A percentile compares a stretch with the other conserved stretches of the same genome.
These are phyloP conservation scores for Yamadazyma triangularis DNA, from an alignment of 1,139 yeast genomes.

Conservation along the genomic window DNA sequence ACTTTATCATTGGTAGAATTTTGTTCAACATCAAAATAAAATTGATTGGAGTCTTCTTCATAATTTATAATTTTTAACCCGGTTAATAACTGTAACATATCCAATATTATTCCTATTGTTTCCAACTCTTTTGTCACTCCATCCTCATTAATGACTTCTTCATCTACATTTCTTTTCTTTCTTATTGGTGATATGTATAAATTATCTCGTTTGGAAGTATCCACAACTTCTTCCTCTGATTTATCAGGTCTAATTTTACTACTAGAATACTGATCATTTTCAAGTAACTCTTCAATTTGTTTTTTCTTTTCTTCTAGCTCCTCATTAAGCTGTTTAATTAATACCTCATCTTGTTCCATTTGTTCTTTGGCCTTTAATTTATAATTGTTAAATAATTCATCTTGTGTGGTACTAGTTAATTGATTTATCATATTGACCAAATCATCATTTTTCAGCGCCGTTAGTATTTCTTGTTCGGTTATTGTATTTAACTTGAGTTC, in stretches of 20 bases:
- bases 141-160: constrained; percentile 24
- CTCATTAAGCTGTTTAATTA: constrained; percentile 22
- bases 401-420: constrained; percentile 33
- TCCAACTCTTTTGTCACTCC: constrained; percentile 40
- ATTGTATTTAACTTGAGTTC: constrained; percentile 11
- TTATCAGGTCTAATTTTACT: constrained; percentile 1
- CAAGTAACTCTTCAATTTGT: constrained; percentile 18
- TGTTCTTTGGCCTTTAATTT: constrained; percentile 24
- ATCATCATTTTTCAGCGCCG: constrained; percentile 22
- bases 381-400: constrained; percentile 27
- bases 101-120: constrained; percentile 47
- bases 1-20: constrained; percentile 29
- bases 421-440: constrained; percentile 29
- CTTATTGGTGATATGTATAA: constrained; percentile 31
- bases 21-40: constrained; percentile 52
- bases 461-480: constrained; percentile 31
- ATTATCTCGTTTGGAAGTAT: constrained; percentile 2
- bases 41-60: constrained; percentile 38
- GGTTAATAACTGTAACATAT: constrained; percentile 53
- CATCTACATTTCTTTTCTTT: constrained; percentile 19
- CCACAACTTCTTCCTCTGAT: constrained; percentile 1
- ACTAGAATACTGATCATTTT: too few relatives aligned
- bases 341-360: constrained; percentile 23
- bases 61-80: constrained; percentile 51
- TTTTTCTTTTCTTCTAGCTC: constrained; percentile 24